These are phyloP conservation scores for Apiospora marii DNA, from an alignment of 2,329 filamentous ascomycete genomes.

Conservation along the genomic window DNA sequence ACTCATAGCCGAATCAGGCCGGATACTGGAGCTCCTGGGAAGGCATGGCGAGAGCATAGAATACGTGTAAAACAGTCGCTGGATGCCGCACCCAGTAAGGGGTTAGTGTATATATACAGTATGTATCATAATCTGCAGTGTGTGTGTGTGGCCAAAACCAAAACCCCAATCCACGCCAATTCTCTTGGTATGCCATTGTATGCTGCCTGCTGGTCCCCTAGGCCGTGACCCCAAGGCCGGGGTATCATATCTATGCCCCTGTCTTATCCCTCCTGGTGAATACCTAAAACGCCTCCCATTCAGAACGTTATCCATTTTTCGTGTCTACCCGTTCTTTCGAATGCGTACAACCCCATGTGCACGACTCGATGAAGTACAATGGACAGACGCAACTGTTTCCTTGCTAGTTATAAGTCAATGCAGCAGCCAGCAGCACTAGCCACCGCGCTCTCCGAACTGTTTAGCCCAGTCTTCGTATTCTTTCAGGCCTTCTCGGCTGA, in stretches of 20 bases:
- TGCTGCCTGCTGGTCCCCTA: not conserved
- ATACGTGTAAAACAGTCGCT: not conserved
- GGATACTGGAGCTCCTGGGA: not conserved
- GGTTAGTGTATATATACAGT: conserved; percentile 23
- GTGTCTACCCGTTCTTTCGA: not conserved
- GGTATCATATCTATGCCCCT: conserved; percentile 17
- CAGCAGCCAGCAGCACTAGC: conserved; percentile 54
- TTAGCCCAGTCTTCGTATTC: conserved; percentile 94
- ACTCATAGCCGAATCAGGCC: not conserved
- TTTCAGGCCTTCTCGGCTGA: conserved; percentile 83
- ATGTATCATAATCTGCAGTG: conserved; percentile 24
- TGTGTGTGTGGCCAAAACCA: not conserved
- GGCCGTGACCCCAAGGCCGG: not conserved
- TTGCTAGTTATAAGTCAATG: not conserved
- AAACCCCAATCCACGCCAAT: not conserved
- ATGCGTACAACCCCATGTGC: not conserved
- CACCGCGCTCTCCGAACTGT: conserved; percentile 91
- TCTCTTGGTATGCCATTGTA: not conserved
- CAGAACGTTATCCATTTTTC: not conserved
- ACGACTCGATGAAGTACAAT: not conserved
- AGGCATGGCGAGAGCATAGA: not conserved
- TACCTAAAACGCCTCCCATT: conserved; percentile 1
- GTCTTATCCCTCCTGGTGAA: not conserved
- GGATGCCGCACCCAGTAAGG: not conserved
- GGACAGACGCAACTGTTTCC: not conserved